Base-by-base conservation (phyloP, 2,329 filamentous ascomycete species). In the Corinectria fuckeliana region DNA sequence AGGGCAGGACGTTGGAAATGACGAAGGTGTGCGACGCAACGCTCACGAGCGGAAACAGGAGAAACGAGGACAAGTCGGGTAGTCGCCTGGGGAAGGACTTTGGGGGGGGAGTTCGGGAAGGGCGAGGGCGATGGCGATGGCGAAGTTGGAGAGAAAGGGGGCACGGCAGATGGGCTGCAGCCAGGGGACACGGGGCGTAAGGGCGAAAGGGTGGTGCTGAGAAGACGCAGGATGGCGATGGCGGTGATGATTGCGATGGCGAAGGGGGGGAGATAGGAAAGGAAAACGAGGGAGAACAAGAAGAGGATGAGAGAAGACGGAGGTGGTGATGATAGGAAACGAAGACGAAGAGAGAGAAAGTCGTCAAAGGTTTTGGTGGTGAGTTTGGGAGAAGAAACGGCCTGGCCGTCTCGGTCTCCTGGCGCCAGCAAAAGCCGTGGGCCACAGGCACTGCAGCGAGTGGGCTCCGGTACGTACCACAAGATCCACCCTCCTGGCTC, bases 91-190 rank as follows among this genome's bases (percentile, higher is more conserved):
- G 50, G 55, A 47, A n/a, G 44, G 44, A 57, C 55, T 58, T 51
- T 61, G 57, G 56, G 62, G 48, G 62, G 56, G 67, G n/a, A n/a
- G 65, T 65, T 68, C 59, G 60, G 65, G 38, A 51, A 64, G 59
- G 61, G 58, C 66, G 60, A 69, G 38, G 32, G 14, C 34, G 32
- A 51, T 18, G 34, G 25, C 20, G 50, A 53, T 11, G 60, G 58
- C 66, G 67, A 70, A 47, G 64, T 59, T 64, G 69, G 53, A 53
- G 63, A 72, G 68, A 69, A 75, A 76, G 72, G 72, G 67, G 74
- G 72, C 66, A 71, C 64, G 62, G 61, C 66, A 67, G 63, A 60
- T 63, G 62, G 60, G 50, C 53, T 64, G 59, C 65, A 60, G 58
- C 63, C 61, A 50, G 48, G 58, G 50, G 47, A 60, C 42, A 67